Conservation (phyloP, 306 rosid genomes). For the Dicorynia guianensis region DNA sequence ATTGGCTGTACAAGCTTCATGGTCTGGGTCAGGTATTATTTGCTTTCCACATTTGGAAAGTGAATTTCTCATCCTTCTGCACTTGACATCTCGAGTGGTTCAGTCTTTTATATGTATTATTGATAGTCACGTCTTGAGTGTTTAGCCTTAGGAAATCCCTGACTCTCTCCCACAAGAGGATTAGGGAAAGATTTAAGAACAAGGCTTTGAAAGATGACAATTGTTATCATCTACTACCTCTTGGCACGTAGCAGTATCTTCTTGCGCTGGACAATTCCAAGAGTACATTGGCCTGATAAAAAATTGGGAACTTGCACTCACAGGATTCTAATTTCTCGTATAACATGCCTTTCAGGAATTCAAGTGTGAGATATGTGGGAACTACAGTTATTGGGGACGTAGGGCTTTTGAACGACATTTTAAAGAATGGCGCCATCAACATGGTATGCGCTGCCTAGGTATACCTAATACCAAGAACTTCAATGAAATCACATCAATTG, state of each 20-base stretch:
- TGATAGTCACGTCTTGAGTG: neutral
- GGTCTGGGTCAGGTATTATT: slow-evolving; percentile 96
- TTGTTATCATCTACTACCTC: slow-evolving; percentile 24
- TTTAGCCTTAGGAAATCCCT: neutral
- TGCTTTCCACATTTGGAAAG: slow-evolving; percentile 34
- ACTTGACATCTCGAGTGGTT: neutral
- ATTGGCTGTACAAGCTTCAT: slow-evolving; percentile 97
- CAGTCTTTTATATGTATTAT: slow-evolving; percentile 9
- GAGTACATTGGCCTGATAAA: slow-evolving; percentile 5
- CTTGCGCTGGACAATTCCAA: neutral
- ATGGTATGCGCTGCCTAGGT: slow-evolving; percentile 99
- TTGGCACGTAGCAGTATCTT: slow-evolving; percentile 2
- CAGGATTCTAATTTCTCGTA: slow-evolving; percentile 21
- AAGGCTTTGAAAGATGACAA: neutral
- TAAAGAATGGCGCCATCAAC: slow-evolving; percentile 99
- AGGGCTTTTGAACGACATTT: slow-evolving; percentile 97
- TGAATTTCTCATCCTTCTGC: neutral
- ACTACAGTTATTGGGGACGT: slow-evolving; percentile 99
- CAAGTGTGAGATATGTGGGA: slow-evolving; percentile 98
- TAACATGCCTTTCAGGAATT: slow-evolving; percentile 75
- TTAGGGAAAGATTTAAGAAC: neutral
- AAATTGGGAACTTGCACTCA: slow-evolving; percentile 27
- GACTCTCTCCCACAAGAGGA: neutral
- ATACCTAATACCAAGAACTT: slow-evolving; percentile 98
- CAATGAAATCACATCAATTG: slow-evolving; percentile 95